Conservation (phyloP, 768 basidiomycete species). For the Calocera cornea region DNA sequence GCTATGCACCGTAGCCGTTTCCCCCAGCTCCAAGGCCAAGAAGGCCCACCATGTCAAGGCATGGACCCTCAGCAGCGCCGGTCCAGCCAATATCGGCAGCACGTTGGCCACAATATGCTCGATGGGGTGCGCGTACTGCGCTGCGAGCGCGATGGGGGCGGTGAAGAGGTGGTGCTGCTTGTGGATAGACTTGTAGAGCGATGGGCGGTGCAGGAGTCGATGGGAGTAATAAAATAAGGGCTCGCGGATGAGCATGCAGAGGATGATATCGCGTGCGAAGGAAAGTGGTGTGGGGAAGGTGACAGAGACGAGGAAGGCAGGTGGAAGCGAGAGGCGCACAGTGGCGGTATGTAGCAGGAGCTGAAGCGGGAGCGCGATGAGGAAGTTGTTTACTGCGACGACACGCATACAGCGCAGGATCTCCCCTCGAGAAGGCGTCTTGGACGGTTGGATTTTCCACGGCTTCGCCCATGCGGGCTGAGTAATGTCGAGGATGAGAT, state of each 20-base stretch:
- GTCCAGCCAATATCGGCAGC: constrained; percentile 17
- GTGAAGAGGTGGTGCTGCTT: constrained; percentile 25
- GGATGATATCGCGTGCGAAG: constrained; percentile 17
- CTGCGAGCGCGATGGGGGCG: constrained; percentile 23
- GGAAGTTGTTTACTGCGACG: constrained; percentile 19
- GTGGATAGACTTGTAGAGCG: constrained; percentile 21
- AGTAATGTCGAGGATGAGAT: constrained; percentile 19
- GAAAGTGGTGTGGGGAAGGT: constrained; percentile 14
- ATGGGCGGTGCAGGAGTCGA: constrained; percentile 21
- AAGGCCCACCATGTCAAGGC: constrained; percentile 23
- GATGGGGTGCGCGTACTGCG: constrained; percentile 20
- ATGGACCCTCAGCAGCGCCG: constrained; percentile 20
- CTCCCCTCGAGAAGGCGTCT: constrained; percentile 19
- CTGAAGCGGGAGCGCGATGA: constrained; percentile 18
- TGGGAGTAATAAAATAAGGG: constrained; percentile 24
- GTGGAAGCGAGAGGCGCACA: constrained; percentile 5
- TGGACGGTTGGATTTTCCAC: constrained; percentile 19
- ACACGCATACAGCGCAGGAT: constrained; percentile 19
- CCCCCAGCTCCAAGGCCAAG: constrained; percentile 18
- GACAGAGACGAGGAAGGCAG: constrained; percentile 16
- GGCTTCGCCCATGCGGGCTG: constrained; percentile 15
- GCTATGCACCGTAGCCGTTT: constrained; percentile 23
- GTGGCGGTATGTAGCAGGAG: constrained; percentile 13
- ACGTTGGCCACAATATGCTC: constrained; percentile 24
- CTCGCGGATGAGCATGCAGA: constrained; percentile 20